Conservation (phyloP, 257 asterid genomes). For the Ilex aquifolium region DNA sequence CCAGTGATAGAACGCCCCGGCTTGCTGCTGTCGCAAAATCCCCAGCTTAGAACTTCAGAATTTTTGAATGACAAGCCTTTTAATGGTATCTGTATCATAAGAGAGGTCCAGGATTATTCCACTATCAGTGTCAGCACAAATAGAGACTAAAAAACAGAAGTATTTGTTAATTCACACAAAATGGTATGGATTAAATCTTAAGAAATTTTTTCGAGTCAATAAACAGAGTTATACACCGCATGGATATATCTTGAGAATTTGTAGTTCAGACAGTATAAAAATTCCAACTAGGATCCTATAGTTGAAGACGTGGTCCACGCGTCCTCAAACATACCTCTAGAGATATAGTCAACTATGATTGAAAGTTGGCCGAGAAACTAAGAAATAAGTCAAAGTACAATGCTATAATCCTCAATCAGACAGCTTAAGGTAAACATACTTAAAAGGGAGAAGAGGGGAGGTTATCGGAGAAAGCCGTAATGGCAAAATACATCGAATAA, state of each 20-base stretch:
- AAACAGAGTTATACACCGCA: too few relatives aligned
- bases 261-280: too few relatives aligned
- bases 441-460: not conserved
- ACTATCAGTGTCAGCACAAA: constrained; percentile 7
- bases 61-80: constrained; percentile 66
- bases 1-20: constrained; percentile 64
- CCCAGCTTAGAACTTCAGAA: constrained; percentile 68
- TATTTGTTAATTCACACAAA: not conserved
- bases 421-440: too few relatives aligned
- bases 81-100: constrained; percentile 55
- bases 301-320: too few relatives aligned
- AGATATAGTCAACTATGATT: too few relatives aligned
- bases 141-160: not conserved
- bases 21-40: constrained; percentile 80
- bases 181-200: not conserved
- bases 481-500: not conserved
- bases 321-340: too few relatives aligned
- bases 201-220: not conserved
- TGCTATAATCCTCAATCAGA: too few relatives aligned
- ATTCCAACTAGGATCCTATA: too few relatives aligned
- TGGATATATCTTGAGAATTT: too few relatives aligned
- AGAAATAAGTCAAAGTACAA: too few relatives aligned
- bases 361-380: too few relatives aligned
- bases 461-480: not conserved
- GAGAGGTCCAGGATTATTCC: not conserved